phyloP scores from a whole-genome alignment of 2,329 filamentous ascomycete species.

The Ophiostoma australiae region DNA sequence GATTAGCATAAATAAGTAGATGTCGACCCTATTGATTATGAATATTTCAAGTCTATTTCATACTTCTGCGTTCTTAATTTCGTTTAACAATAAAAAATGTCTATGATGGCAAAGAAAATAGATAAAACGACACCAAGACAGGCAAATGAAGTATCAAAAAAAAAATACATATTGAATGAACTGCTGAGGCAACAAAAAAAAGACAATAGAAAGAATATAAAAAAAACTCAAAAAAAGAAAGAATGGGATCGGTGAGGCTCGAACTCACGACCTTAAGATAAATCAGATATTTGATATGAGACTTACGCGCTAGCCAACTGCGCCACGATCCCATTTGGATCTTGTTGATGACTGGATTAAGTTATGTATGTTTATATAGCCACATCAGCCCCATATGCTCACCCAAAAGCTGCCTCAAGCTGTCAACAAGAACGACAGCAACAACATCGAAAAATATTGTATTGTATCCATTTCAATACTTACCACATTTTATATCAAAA shows the following conservation, averaged over 20 bases:
- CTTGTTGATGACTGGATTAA: background rate
- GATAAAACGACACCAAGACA: conserved; percentile 36
- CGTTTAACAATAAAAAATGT: background rate
- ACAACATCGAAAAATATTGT: background rate
- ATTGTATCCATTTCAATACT: no score
- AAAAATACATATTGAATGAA: background rate
- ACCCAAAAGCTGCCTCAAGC: no score
- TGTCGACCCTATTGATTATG: no score
- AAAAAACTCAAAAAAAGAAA: background rate
- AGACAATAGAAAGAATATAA: no score
- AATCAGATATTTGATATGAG: conserved; percentile 16
- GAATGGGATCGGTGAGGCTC: conserved; percentile 27
- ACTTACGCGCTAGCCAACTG: conserved; percentile 18
- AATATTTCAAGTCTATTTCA: no score
- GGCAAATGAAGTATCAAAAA: background rate
- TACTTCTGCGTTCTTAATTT: no score
- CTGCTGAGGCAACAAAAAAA: background rate
- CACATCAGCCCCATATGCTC: no score
- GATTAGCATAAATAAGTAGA: no score
- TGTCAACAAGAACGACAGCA: background rate
- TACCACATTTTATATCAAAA: no score
- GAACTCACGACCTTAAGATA: conserved; percentile 28
- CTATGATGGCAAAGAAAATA: background rate
- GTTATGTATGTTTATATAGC: background rate
- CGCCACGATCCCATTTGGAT: conserved; percentile 15